These are phyloP conservation scores for Leccinellum rugosiceps DNA, from an alignment of 768 basidiomycete genomes.

Conservation along the genomic window DNA sequence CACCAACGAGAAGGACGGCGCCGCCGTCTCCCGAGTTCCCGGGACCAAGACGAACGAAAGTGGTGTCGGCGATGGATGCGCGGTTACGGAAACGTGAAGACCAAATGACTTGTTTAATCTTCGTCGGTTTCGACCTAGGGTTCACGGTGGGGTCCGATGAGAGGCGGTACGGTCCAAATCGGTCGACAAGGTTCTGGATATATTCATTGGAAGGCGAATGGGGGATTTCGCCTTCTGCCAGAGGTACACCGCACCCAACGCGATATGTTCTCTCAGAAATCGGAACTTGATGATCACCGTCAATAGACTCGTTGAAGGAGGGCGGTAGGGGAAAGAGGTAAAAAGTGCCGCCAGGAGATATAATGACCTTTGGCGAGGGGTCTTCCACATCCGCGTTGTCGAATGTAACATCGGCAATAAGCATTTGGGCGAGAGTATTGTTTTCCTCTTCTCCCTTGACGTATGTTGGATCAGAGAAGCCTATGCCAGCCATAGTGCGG, in stretches of 20 bases:
- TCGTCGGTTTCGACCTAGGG: slow-evolving; percentile 24
- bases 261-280: slow-evolving; percentile 33
- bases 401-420: slow-evolving; percentile 47
- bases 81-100: slow-evolving; percentile 45
- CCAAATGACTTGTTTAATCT: slow-evolving; percentile 40
- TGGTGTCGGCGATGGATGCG: slow-evolving; percentile 40
- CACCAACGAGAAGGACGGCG: slow-evolving; percentile 34
- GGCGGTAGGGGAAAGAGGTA: slow-evolving; percentile 37
- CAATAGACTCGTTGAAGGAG: slow-evolving; percentile 17
- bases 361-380: slow-evolving; percentile 15
- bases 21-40: slow-evolving; percentile 12
- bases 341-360: slow-evolving; percentile 33
- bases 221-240: slow-evolving; percentile 34
- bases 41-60: slow-evolving; percentile 32
- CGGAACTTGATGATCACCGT: not conserved
- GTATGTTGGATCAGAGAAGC: slow-evolving; percentile 43
- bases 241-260: slow-evolving; percentile 39
- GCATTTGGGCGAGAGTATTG: slow-evolving; percentile 37
- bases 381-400: not conserved
- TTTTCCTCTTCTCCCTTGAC: slow-evolving; percentile 22
- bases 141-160: slow-evolving; percentile 37
- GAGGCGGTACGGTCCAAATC: slow-evolving; percentile 34
- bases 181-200: slow-evolving; percentile 41
- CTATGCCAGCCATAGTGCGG: slow-evolving; percentile 40
- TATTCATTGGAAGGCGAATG: slow-evolving; percentile 38